Base-by-base conservation (phyloP, 306 rosid species). In the Canavalia ensiformis region DNA sequence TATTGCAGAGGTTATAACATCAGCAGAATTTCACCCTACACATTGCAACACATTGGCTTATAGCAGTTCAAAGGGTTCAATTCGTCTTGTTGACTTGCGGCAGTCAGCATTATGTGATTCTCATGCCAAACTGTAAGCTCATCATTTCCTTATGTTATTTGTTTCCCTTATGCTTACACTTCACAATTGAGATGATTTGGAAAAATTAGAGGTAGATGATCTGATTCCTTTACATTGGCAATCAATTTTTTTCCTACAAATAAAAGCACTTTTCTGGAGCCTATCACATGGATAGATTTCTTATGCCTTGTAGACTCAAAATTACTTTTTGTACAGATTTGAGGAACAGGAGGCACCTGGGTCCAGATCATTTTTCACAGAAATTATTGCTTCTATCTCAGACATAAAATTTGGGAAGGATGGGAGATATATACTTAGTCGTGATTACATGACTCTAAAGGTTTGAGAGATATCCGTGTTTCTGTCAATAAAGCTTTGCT, bases 391-490 rank as follows among this genome's bases (percentile, higher is more conserved):
- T 88, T 96, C 99, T 33, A 90, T 96, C 81, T 93, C 99, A 1
- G 99, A 96, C 79, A 90, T 96, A 65, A 96, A 96, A 84, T 96
- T 96, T 65, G 98, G 90, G 73, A 96, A 86, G 91, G 92, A 88
- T 58, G 99, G 99, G 80, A 90, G 99, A 93, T 86, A 92, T 62
- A 86, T 96, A 87, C 94, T 96, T 62, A 93, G 99, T 83, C 99
- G 99, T 45, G 99, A 96, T 88, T 96, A 96, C 92, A 96, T 96
- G 99, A 90, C 98, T 76, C 92, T 96, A 29, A 96, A 96, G 99
- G 99, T 96, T 86, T 62, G 89, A 80, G 25, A 28, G 74, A 72
- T 78, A 68, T 75, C 59, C 74, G 5, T 42, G 72, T 46, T 84
- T 77, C 13, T 44, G 50, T 75, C 28, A 10, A 50, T 30, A 41